Evolutionary conservation across 805 yeast species (phyloP).

Genomic region (Torulaspora microellipsoides): DNA sequence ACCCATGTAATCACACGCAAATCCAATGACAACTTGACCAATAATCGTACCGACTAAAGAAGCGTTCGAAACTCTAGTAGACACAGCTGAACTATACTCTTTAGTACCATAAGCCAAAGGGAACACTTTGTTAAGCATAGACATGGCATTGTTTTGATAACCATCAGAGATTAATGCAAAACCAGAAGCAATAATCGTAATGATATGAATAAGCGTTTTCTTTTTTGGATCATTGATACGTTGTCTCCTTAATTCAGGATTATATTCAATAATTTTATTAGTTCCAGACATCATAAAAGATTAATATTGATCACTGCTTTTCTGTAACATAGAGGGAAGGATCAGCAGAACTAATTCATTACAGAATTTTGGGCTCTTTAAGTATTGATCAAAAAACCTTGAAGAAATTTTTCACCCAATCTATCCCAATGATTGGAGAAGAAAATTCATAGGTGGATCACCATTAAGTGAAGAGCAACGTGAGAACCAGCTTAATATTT

Average conservation of each 20-base stretch:
- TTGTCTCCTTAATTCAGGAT: slow-evolving; percentile 8
- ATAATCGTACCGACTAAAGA: slow-evolving; percentile 64
- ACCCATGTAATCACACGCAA: slow-evolving; percentile 60
- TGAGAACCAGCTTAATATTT: too few relatives aligned
- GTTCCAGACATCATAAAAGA: neutral
- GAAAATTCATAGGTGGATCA: too few relatives aligned
- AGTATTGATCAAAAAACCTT: neutral
- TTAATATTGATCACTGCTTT: neutral
- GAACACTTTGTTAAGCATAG: slow-evolving; percentile 60
- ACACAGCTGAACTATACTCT: slow-evolving; percentile 41
- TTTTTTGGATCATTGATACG: slow-evolving; percentile 10
- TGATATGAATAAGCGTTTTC: slow-evolving; percentile 9
- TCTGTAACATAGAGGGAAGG: too few relatives aligned
- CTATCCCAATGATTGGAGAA: too few relatives aligned
- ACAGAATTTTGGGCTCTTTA: neutral
- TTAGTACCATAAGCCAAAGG: slow-evolving; percentile 38
- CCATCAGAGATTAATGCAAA: slow-evolving; percentile 76
- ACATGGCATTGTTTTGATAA: slow-evolving; percentile 69
- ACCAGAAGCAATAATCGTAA: slow-evolving; percentile 43
- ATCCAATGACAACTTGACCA: slow-evolving; percentile 64
- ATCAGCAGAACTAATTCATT: too few relatives aligned
- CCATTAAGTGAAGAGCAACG: too few relatives aligned
- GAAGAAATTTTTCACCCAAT: too few relatives aligned
- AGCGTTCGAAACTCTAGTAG: slow-evolving; percentile 66
- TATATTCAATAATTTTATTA: slow-evolving; percentile 4